phyloP scores from a whole-genome alignment of 495 filamentous ascomycete genomes.

The Penicillium macrosclerotiorum region DNA sequence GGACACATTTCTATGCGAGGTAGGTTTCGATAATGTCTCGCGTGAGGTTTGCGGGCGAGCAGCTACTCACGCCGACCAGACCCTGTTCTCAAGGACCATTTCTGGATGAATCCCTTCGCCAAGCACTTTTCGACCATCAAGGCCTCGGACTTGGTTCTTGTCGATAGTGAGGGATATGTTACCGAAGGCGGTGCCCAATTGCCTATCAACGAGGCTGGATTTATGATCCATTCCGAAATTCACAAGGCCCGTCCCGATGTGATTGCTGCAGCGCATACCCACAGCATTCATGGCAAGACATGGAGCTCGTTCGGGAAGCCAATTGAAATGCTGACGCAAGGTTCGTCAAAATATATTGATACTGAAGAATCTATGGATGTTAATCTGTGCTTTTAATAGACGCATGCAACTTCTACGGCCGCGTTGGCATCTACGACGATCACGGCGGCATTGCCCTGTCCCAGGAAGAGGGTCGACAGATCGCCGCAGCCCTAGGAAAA shows the following conservation, averaged over 20 bases:
- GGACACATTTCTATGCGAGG: slow-evolving; percentile 58
- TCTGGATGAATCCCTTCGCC: slow-evolving; percentile 67
- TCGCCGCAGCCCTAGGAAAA: slow-evolving; percentile 57
- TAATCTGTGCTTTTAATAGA: slow-evolving; percentile 33
- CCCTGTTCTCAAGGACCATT: slow-evolving; percentile 36
- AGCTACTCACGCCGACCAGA: slow-evolving; percentile 12
- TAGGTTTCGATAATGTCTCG: slow-evolving; percentile 7
- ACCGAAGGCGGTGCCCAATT: slow-evolving; percentile 52
- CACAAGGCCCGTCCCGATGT: slow-evolving; percentile 52
- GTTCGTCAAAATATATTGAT: slow-evolving; percentile 9
- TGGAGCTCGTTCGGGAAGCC: slow-evolving; percentile 47
- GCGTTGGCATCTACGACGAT: slow-evolving; percentile 50
- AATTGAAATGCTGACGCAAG: slow-evolving; percentile 52
- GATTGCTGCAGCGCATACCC: slow-evolving; percentile 49
- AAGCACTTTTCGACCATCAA: slow-evolving; percentile 57
- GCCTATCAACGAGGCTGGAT: slow-evolving; percentile 64
- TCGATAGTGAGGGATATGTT: slow-evolving; percentile 48
- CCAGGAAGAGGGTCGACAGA: slow-evolving; percentile 57
- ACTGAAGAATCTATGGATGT: not conserved
- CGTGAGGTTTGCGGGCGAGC: too few relatives aligned
- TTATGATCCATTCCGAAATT: slow-evolving; percentile 61
- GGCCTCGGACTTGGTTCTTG: slow-evolving; percentile 48
- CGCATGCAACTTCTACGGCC: slow-evolving; percentile 56
- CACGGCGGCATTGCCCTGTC: slow-evolving; percentile 59
- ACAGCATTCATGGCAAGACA: slow-evolving; percentile 46